These are phyloP conservation scores for Conringia planisiliqua DNA, from an alignment of 345 rosid genomes.

Conservation along the genomic window DNA sequence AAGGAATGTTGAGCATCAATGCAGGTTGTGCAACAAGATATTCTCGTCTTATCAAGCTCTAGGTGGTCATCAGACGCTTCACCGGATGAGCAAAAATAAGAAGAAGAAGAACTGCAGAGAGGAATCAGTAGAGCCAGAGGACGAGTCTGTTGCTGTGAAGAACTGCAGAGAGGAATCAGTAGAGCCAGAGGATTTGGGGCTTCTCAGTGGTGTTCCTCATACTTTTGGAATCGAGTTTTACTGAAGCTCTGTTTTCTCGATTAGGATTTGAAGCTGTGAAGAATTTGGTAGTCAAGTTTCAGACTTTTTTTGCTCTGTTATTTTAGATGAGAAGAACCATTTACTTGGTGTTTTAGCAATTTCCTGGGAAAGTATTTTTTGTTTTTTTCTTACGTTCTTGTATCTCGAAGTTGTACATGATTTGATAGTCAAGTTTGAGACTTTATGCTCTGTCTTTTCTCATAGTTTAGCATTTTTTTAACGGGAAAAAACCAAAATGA, in stretches of 20 bases:
- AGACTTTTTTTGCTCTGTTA: background rate
- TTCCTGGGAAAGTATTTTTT: background rate
- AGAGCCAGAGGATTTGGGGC: background rate
- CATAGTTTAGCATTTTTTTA: background rate
- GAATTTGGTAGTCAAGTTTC: conserved; percentile 1
- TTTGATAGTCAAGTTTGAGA: conserved; percentile 2
- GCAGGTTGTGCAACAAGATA: conserved; percentile 51
- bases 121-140: conserved; percentile 21
- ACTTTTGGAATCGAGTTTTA: conserved; percentile 7
- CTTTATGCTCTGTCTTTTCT: conserved; percentile 1
- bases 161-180: conserved; percentile 30
- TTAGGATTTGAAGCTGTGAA: background rate
- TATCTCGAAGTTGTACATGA: conserved; percentile 1
- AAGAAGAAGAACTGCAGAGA: conserved; percentile 17
- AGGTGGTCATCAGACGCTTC: conserved; percentile 66
- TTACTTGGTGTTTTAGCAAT: background rate
- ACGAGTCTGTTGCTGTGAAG: background rate
- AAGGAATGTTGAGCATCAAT: conserved; percentile 25
- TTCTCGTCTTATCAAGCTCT: conserved; percentile 53
- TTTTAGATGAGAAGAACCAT: background rate
- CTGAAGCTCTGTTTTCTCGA: background rate
- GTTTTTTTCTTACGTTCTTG: background rate
- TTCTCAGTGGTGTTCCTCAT: background rate
- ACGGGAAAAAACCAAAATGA: background rate
- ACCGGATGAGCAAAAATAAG: conserved; percentile 33